A percentile compares a stretch with the other conserved stretches of the same genome.
Conservation (phyloP, 805 yeast species). For the Wickerhamomyces ciferrii region DNA sequence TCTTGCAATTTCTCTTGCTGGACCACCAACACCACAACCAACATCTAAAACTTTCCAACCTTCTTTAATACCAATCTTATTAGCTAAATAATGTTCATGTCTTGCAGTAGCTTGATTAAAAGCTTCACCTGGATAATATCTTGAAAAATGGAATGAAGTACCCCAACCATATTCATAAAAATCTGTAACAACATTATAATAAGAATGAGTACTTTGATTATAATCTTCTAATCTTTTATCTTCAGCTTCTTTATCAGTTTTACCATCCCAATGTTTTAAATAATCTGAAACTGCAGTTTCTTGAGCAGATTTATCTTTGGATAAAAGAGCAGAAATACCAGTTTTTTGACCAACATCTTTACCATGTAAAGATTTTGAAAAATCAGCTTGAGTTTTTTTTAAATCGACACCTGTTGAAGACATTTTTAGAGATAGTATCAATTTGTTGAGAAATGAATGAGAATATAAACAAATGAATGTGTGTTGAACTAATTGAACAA, state of each 20-base stretch:
- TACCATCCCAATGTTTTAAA: conserved; percentile 97
- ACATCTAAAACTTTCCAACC: conserved; percentile 91
- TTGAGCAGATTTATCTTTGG: conserved; percentile 77
- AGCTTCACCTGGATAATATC: conserved; percentile 90
- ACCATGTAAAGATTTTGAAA: conserved; percentile 87
- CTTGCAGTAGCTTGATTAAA: conserved; percentile 93
- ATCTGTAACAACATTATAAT: conserved; percentile 95
- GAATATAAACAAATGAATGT: neutral
- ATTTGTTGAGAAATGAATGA: neutral
- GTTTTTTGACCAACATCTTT: conserved; percentile 53
- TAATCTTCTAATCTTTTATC: conserved; percentile 73
- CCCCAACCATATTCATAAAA: conserved; percentile 99
- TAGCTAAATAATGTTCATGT: conserved; percentile 94
- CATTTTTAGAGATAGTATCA: neutral
- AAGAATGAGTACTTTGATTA: conserved; percentile 87
- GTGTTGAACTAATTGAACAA: too few relatives aligned
- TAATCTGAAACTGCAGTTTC: conserved; percentile 83
- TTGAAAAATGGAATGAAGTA: conserved; percentile 93
- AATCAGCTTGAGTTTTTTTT: conserved; percentile 42
- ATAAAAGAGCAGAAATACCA: conserved; percentile 73
- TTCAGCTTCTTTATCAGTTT: conserved; percentile 69
- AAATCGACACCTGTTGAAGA: conserved; percentile 15
- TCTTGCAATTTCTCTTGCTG: conserved; percentile 92
- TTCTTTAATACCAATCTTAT: conserved; percentile 73
- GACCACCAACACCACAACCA: conserved; percentile 99